Evolutionary conservation across 2,329 filamentous ascomycete species (phyloP).

Genomic region (Purpureocillium lavendulum): DNA sequence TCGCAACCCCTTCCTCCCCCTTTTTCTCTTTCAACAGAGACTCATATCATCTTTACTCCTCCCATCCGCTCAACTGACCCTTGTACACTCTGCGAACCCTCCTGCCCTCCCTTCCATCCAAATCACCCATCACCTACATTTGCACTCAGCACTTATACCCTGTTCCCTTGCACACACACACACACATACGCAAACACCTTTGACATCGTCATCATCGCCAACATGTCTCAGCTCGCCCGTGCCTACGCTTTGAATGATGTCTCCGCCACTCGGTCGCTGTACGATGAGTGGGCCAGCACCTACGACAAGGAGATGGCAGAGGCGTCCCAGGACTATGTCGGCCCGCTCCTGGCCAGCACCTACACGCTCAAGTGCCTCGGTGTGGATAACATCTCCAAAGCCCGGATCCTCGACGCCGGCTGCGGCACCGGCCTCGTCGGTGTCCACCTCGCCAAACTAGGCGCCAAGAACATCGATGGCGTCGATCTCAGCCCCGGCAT

Average conservation of each 20-base stretch:
- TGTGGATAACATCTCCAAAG: constrained; percentile 13
- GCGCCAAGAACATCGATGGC: constrained; percentile 39
- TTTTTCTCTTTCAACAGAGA: too few relatives aligned
- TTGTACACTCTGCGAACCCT: too few relatives aligned
- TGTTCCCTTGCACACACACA: background rate
- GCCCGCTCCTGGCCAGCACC: constrained; percentile 28
- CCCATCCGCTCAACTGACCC: background rate
- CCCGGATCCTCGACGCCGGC: constrained; percentile 42
- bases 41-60: background rate
- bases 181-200: background rate
- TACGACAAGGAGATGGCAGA: constrained; percentile 26
- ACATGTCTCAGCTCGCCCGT: constrained; percentile 18
- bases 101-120: too few relatives aligned
- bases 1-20: too few relatives aligned
- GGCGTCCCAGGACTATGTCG: constrained; percentile 29
- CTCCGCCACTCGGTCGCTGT: constrained; percentile 18
- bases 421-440: constrained; percentile 48
- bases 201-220: background rate
- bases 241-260: constrained; percentile 17
- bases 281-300: constrained; percentile 26
- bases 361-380: constrained; percentile 21
- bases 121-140: too few relatives aligned
- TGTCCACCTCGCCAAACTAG: constrained; percentile 31
- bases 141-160: too few relatives aligned
- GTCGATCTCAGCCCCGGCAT: constrained; percentile 44